Conservation (phyloP, 148 eudicot genomes). For the Chenopodium berlandieri region DNA sequence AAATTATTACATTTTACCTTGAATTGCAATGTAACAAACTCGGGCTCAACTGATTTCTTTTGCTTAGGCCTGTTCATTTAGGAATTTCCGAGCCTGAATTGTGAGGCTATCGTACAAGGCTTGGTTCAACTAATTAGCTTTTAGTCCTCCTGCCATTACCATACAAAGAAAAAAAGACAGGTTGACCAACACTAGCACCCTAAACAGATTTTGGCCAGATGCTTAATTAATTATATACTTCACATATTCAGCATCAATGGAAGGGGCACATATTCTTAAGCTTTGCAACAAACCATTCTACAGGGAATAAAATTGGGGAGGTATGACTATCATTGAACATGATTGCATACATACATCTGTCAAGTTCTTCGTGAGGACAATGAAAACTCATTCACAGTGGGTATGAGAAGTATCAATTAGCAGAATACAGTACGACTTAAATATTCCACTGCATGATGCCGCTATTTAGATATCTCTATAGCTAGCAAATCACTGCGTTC, state of each 20-base stretch:
- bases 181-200: background rate
- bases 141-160: conserved; percentile 18
- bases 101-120: too few species aligned
- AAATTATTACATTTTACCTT: too few species aligned
- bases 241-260: background rate
- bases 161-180: background rate
- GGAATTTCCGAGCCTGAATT: too few species aligned
- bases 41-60: too few species aligned
- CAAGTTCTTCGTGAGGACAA: background rate
- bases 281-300: background rate
- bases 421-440: background rate
- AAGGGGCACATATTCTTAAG: background rate
- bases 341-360: background rate
- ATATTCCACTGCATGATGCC: background rate
- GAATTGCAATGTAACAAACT: too few species aligned
- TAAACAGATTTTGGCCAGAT: background rate
- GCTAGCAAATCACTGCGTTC: background rate
- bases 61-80: too few species aligned
- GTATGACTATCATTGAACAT: background rate
- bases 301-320: conserved; percentile 14
- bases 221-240: background rate
- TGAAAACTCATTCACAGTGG: background rate
- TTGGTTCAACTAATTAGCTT: too few species aligned
- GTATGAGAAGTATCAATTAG: background rate
- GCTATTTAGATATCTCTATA: conserved; percentile 8